Conservation (phyloP, 805 yeast species). For the Grigorovia yakushimaensis region DNA sequence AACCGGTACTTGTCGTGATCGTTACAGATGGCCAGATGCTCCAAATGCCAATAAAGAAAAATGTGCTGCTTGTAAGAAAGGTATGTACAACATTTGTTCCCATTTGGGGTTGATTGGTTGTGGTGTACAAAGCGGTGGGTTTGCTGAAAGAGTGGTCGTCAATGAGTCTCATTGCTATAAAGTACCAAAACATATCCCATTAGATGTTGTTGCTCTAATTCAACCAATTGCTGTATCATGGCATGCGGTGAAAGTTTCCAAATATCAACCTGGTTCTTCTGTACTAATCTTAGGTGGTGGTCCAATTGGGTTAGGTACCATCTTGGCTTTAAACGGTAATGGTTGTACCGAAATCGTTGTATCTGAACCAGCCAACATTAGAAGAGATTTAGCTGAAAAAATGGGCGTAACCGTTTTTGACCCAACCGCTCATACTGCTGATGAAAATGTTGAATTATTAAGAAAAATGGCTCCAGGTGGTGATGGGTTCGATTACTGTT, state of each 20-base stretch:
- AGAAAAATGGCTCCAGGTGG: conserved; percentile 34
- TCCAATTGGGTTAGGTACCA: conserved; percentile 52
- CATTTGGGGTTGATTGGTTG: conserved; percentile 42
- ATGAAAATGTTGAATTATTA: conserved; percentile 30
- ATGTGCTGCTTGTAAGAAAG: conserved; percentile 44
- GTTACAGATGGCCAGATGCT: conserved; percentile 31
- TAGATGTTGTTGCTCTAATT: conserved; percentile 47
- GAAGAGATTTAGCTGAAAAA: conserved; percentile 41
- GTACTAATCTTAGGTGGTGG: conserved; percentile 53
- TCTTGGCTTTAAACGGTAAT: conserved; percentile 47
- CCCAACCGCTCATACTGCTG: conserved; percentile 34
- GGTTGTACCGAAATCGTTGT: conserved; percentile 43
- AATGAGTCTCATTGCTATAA: conserved; percentile 32
- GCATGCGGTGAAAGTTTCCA: conserved; percentile 46
- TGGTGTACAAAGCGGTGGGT: conserved; percentile 49
- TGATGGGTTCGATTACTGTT: conserved; percentile 41
- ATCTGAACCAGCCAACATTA: conserved; percentile 42
- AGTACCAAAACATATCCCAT: conserved; percentile 36
- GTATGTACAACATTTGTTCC: conserved; percentile 44
- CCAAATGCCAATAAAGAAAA: conserved; percentile 19
- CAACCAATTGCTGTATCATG: conserved; percentile 50
- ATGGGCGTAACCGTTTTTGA: conserved; percentile 43
- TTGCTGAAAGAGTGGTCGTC: conserved; percentile 40
- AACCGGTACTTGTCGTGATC: conserved; percentile 42
- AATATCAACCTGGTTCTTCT: conserved; percentile 35